Conservation (phyloP, 805 yeast genomes). For the Schizosaccharomyces japonicus region DNA sequence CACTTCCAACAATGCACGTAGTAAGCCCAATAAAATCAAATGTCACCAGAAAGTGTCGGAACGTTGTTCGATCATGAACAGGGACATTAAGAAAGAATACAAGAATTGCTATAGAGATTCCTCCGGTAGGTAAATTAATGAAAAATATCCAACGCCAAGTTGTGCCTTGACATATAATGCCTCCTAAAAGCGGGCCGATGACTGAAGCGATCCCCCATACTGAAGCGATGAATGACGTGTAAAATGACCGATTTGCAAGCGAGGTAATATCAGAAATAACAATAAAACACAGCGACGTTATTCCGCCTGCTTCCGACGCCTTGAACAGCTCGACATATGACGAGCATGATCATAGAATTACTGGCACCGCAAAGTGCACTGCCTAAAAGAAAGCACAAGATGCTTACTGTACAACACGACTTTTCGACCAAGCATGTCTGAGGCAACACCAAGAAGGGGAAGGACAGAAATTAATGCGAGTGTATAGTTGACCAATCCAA, state of each 20-base stretch:
- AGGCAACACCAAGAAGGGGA: conserved; percentile 47
- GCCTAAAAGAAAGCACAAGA: background rate
- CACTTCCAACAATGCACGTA: conserved; percentile 22
- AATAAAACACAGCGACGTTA: conserved; percentile 25
- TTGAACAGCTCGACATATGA: conserved; percentile 44
- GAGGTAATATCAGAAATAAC: conserved; percentile 5
- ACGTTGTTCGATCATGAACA: conserved; percentile 18
- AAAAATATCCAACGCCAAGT: conserved; percentile 66
- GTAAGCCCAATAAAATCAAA: conserved; percentile 30
- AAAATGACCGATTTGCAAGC: conserved; percentile 1
- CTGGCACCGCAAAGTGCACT: background rate
- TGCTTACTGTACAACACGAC: conserved; percentile 22
- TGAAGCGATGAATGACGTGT: conserved; percentile 2
- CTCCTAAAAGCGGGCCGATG: conserved; percentile 43
- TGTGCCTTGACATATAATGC: conserved; percentile 32
- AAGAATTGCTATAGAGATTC: conserved; percentile 21
- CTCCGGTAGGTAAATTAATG: conserved; percentile 45
- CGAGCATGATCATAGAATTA: background rate
- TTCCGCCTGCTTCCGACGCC: conserved; percentile 54
- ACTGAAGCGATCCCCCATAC: conserved; percentile 7
- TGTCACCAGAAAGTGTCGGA: conserved; percentile 18
- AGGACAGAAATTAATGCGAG: conserved; percentile 53
- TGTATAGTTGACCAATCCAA: conserved; percentile 49
- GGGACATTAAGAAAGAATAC: conserved; percentile 26
- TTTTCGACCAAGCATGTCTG: conserved; percentile 31